Conservation (phyloP, 2,329 filamentous ascomycete genomes). For the Nemania sp. region DNA sequence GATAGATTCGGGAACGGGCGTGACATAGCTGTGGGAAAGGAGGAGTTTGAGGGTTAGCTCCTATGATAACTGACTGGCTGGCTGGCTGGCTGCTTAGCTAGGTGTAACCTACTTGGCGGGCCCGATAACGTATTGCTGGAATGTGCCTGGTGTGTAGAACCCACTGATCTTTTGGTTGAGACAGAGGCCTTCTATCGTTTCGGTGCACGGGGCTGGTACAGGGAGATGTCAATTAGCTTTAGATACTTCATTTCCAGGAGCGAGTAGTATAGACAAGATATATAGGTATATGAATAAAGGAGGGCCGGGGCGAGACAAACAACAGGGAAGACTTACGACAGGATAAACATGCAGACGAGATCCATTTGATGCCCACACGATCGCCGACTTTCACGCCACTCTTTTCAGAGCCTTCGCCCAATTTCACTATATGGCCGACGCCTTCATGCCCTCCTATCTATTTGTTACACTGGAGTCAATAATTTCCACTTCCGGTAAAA, state of each 20-base stretch:
- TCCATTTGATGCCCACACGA: constrained; percentile 42
- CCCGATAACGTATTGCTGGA: constrained; percentile 39
- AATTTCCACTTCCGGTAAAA: too few relatives aligned
- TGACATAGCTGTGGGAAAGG: constrained; percentile 34
- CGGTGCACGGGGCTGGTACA: constrained; percentile 32
- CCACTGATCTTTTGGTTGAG: constrained; percentile 38
- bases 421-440: constrained; percentile 34
- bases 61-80: not conserved
- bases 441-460: constrained; percentile 42
- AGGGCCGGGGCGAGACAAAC: not conserved
- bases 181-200: constrained; percentile 35
- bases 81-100: not conserved
- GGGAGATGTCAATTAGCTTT: constrained; percentile 18
- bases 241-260: not conserved
- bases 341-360: constrained; percentile 33
- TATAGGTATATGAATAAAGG: not conserved
- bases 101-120: constrained; percentile 38
- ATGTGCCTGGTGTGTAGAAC: constrained; percentile 38
- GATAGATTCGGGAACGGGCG: constrained; percentile 33
- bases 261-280: not conserved
- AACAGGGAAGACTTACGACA: constrained; percentile 31
- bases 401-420: constrained; percentile 33
- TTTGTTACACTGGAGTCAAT: too few relatives aligned
- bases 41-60: constrained; percentile 1
- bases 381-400: constrained; percentile 35